phyloP scores from a whole-genome alignment of 169 alveolate species.

The Amoebophrya sp. region DNA sequence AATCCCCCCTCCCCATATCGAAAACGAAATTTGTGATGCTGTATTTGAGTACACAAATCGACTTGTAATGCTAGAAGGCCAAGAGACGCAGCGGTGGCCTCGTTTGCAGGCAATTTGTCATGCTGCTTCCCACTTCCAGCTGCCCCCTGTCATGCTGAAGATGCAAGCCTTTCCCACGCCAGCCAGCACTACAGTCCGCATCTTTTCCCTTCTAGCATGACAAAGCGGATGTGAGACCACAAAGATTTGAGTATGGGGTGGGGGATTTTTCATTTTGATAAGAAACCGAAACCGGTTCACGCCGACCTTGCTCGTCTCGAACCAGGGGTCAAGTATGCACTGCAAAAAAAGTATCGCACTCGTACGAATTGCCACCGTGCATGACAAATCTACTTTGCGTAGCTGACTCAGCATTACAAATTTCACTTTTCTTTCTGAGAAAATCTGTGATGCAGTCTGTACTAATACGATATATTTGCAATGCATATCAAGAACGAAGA shows the following conservation, averaged over 20 bases:
- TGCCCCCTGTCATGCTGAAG: background rate
- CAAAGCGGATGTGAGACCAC: too few species aligned
- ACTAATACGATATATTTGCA: too few species aligned
- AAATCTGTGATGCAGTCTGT: too few species aligned
- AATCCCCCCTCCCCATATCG: background rate
- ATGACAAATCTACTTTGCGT: too few species aligned
- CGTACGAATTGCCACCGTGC: conserved; percentile 23
- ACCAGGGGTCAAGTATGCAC: too few species aligned
- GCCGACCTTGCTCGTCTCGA: conserved; percentile 30
- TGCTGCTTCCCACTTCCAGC: background rate
- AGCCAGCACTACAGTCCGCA: background rate
- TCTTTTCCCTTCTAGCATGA: background rate
- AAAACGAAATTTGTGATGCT: too few species aligned
- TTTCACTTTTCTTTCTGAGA: too few species aligned
- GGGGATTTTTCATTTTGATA: too few species aligned
- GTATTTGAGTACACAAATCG: too few species aligned
- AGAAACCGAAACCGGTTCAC: conserved; percentile 4
- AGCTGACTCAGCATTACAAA: too few species aligned
- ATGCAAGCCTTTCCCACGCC: background rate
- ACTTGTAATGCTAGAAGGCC: too few species aligned
- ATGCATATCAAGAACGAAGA: conserved; percentile 16
- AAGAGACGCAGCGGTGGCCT: background rate
- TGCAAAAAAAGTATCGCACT: conserved; percentile 21
- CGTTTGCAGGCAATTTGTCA: background rate
- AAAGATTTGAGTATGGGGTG: too few species aligned